phyloP scores from a whole-genome alignment of 495 filamentous ascomycete species.

The Jackrogersella multiformis region DNA sequence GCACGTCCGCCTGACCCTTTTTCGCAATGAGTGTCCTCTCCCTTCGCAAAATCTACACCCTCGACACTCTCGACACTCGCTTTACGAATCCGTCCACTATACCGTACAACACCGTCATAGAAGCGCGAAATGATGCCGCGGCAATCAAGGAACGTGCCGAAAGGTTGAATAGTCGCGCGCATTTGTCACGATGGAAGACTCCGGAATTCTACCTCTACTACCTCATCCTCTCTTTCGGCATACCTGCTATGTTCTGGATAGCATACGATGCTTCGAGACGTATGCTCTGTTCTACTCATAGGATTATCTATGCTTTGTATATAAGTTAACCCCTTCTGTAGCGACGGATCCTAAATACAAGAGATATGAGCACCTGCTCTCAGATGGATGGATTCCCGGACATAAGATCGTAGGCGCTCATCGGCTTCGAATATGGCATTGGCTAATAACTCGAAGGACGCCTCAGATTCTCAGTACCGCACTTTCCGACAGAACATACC shows the following conservation, averaged over 20 bases:
- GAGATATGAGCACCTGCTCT: constrained; percentile 75
- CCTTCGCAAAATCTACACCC: constrained; percentile 72
- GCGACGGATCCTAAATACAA: constrained; percentile 83
- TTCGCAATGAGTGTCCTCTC: constrained; percentile 50
- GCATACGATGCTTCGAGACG: constrained; percentile 87
- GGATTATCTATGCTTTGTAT: not conserved
- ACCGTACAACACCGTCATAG: constrained; percentile 64
- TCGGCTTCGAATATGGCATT: not conserved
- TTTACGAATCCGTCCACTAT: constrained; percentile 77
- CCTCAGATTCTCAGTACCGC: constrained; percentile 89
- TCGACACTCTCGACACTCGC: constrained; percentile 93
- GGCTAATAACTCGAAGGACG: constrained; percentile 67
- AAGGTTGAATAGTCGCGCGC: constrained; percentile 54
- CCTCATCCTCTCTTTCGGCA: constrained; percentile 68
- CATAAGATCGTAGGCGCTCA: constrained; percentile 77
- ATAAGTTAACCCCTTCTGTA: constrained; percentile 48
- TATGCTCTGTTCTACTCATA: constrained; percentile 50
- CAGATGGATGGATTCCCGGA: constrained; percentile 91
- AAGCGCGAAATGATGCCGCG: constrained; percentile 48
- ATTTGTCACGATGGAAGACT: constrained; percentile 79
- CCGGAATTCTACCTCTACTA: constrained; percentile 89
- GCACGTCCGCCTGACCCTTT: constrained; percentile 29
- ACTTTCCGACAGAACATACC: constrained; percentile 88
- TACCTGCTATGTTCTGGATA: constrained; percentile 92
- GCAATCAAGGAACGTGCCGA: constrained; percentile 46